A percentile compares a stretch with the other conserved stretches of the same genome.
Conservation (phyloP, 176 grass and related monocot species). For the Oryza meyeriana region DNA sequence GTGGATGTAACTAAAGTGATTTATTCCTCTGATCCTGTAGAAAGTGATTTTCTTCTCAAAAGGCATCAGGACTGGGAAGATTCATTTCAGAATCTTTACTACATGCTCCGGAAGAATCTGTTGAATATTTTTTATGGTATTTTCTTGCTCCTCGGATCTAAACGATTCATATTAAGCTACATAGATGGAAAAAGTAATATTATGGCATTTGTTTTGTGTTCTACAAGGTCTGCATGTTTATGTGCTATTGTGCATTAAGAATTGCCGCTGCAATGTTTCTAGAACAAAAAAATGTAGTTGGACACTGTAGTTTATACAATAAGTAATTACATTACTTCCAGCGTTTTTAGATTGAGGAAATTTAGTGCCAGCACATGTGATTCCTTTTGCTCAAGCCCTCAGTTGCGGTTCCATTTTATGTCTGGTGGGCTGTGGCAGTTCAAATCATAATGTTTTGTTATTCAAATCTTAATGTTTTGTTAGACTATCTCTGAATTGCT, state of each 20-base stretch:
- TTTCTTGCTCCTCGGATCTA: background rate
- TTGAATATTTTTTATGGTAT: slow-evolving; percentile 95
- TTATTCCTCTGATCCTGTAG: slow-evolving; percentile 41
- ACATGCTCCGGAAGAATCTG: slow-evolving; percentile 81
- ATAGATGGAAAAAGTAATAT: background rate
- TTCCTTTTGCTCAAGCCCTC: slow-evolving; percentile 11
- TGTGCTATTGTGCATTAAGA: background rate
- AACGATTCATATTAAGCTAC: background rate
- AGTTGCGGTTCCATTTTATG: slow-evolving; percentile 2
- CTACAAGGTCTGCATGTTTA: background rate
- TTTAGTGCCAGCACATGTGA: background rate
- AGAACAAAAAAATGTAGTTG: background rate
- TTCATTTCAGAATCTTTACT: slow-evolving; percentile 85
- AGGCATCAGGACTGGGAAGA: slow-evolving; percentile 80
- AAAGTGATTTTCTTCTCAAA: slow-evolving; percentile 65
- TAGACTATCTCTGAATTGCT: slow-evolving; percentile 16
- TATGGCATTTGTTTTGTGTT: background rate
- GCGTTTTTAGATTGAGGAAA: background rate
- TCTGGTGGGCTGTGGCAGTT: background rate
- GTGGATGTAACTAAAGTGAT: background rate
- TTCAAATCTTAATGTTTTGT: background rate
- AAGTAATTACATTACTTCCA: background rate
- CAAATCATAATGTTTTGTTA: background rate
- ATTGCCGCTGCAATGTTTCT: background rate
- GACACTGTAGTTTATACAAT: background rate